Conservation (phyloP, 805 yeast species). For the Kluyveromyces siamensis region DNA sequence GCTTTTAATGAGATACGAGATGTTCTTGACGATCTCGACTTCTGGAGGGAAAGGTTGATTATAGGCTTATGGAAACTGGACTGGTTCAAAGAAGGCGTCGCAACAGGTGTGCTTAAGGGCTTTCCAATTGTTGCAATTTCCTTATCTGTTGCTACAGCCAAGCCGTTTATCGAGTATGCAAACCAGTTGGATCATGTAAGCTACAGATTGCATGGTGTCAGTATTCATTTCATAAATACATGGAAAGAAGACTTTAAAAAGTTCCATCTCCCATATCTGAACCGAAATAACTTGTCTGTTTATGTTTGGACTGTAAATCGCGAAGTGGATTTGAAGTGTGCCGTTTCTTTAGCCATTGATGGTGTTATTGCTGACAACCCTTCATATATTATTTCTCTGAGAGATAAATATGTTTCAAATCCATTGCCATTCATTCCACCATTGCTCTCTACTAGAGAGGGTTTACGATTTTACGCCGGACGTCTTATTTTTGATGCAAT, state of each 20-base stretch:
- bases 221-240: slow-evolving; percentile 37
- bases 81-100: slow-evolving; percentile 36
- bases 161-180: slow-evolving; percentile 30
- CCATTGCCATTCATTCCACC: slow-evolving; percentile 11
- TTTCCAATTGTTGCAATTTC: slow-evolving; percentile 31
- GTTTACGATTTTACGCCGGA: slow-evolving; percentile 17
- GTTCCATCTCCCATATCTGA: slow-evolving; percentile 23
- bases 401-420: not conserved
- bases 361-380: slow-evolving; percentile 29
- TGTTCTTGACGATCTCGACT: slow-evolving; percentile 32
- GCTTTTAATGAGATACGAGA: slow-evolving; percentile 29
- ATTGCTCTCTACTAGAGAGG: slow-evolving; percentile 12
- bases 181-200: slow-evolving; percentile 31
- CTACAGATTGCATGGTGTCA: slow-evolving; percentile 49
- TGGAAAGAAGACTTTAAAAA: slow-evolving; percentile 33
- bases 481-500: not conserved
- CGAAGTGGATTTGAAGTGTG: slow-evolving; percentile 21
- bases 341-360: slow-evolving; percentile 21
- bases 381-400: not conserved
- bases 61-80: slow-evolving; percentile 47
- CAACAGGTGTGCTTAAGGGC: slow-evolving; percentile 29
- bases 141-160: slow-evolving; percentile 27
- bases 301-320: slow-evolving; percentile 48
- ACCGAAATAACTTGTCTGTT: slow-evolving; percentile 27
- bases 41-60: slow-evolving; percentile 38